Percentiles rank a stretch among this genome's conserved stretches.
Evolutionary conservation across 768 basidiomycete species (phyloP).

Genomic region (Cystofilobasidium bisporidii): DNA sequence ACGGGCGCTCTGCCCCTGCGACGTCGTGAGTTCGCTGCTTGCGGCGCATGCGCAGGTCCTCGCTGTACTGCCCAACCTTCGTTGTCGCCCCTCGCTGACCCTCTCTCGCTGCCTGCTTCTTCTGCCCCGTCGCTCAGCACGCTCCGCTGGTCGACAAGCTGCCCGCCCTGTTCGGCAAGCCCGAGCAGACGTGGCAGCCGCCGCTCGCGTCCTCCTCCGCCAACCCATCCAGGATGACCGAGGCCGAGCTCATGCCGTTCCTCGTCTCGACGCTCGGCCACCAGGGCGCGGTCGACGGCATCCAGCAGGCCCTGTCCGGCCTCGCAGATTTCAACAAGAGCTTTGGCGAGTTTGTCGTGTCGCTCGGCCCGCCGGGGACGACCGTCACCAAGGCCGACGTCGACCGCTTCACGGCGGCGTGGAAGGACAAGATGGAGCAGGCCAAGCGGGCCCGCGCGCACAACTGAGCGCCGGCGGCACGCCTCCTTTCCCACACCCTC

Average conservation of each 20-base stretch:
- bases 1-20: neutral
- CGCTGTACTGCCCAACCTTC: no score
- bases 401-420: no score
- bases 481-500: no score
- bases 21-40: neutral
- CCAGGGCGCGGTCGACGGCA: neutral
- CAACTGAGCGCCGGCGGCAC: no score
- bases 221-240: neutral
- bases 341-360: neutral
- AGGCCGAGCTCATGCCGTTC: neutral
- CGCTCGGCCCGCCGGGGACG: neutral
- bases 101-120: neutral
- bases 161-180: neutral
- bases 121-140: neutral
- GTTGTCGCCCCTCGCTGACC: no score
- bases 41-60: no score
- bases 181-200: neutral
- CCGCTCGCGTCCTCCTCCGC: neutral
- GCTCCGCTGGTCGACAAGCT: neutral
- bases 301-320: neutral
- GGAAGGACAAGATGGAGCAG: no score
- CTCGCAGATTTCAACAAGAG: neutral
- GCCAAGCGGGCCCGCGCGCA: no score
- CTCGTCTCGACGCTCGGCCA: neutral
- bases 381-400: no score